These are phyloP conservation scores for Globisporangium nagaii DNA, from an alignment of 352 stramenopile genomes.

Conservation along the genomic window DNA sequence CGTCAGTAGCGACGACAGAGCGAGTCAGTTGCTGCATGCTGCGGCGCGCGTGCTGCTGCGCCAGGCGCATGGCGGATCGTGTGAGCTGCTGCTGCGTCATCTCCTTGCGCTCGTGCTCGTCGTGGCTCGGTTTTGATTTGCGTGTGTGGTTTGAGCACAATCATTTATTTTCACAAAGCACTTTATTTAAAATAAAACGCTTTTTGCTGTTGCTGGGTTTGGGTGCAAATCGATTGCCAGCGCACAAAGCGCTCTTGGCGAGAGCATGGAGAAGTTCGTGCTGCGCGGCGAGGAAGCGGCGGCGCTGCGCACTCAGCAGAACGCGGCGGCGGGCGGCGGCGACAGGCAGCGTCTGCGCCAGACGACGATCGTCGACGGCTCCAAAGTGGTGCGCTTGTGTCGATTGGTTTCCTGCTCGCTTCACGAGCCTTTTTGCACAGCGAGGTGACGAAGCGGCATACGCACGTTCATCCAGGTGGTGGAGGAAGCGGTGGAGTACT, in stretches of 20 bases:
- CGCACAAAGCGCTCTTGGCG: too few relatives aligned
- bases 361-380: slow-evolving; percentile 58
- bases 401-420: background rate
- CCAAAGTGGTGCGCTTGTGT: slow-evolving; percentile 42
- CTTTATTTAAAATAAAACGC: too few relatives aligned
- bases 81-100: slow-evolving; percentile 9
- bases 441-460: background rate
- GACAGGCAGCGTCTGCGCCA: slow-evolving; percentile 37
- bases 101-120: background rate
- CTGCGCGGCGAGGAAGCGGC: slow-evolving; percentile 43
- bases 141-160: background rate
- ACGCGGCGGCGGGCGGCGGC: background rate
- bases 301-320: slow-evolving; percentile 14
- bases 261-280: slow-evolving; percentile 70
- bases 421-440: too few relatives aligned
- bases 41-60: background rate
- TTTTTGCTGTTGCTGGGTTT: too few relatives aligned
- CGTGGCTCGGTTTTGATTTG: background rate
- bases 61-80: slow-evolving; percentile 3
- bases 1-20: background rate
- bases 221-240: too few relatives aligned
- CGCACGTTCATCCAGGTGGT: slow-evolving; percentile 20
- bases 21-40: background rate
- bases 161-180: too few relatives aligned
- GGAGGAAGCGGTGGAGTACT: slow-evolving; percentile 50